Evolutionary conservation across 2,329 filamentous ascomycete species (phyloP), one percentile per base, ranked within the genome.

Genomic region (Colletotrichum sp.): DNA sequence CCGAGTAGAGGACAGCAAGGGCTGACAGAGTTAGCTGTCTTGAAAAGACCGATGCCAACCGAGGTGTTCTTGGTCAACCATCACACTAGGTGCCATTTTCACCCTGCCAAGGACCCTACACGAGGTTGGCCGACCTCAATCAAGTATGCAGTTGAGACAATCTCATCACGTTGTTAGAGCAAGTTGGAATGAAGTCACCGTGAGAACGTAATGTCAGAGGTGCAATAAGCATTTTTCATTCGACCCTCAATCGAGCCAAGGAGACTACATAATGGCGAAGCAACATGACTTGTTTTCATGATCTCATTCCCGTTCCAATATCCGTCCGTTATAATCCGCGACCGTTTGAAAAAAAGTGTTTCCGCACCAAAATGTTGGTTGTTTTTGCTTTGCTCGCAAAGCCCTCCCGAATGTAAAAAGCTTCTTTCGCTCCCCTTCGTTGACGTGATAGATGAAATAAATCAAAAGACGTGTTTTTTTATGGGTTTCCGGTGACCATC

Each of bases 261-360:
- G 57, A 75, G 57, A 75, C 64, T 73, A 75, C 74, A 75, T 65
- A 30, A 24, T 73, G 70, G 58, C 74, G 73, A 75, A 73, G 64
- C 70, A 75, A 75, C 70, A 75, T 75, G 70, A 60, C 28, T 67
- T 52, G 21, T 48, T 65, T 52, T 75, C 74, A 69, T 75, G 43
- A 69, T 75, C 70, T 75, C 74, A 69, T 75, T 73, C 66, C 74
- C 70, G 21, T 75, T 69, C 74, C 70, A 28, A 32, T 69, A 69
- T 55, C 66, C 70, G 65, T 55, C 66, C 70, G 43, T 64, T 12
- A 34, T 75, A 55, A 52, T 68, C 64, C 64, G 63, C 48, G 52
- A 75, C 72, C 69, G 38, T 67, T 60, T 48, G 32, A 48, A 43
- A 38, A 60, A 30, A 58, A 43, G 43, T 66, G 63, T 64, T 63